phyloP scores from a whole-genome alignment of 306 rosid species.

The Benincasa hispida region DNA sequence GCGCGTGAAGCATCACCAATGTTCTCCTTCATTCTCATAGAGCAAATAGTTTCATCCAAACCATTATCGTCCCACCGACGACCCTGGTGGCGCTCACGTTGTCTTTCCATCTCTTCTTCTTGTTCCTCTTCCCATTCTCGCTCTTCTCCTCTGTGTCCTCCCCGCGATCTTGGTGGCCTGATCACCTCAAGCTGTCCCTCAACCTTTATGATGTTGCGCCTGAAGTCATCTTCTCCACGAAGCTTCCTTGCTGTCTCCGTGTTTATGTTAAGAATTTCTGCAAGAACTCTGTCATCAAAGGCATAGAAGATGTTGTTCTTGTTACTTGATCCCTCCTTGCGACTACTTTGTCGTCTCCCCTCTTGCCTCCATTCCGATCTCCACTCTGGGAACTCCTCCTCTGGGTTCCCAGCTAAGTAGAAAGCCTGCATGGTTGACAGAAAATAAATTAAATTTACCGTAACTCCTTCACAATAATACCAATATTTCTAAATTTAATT shows the following conservation, averaged over 20 bases:
- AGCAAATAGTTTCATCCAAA: conserved; percentile 26
- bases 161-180: conserved; percentile 19
- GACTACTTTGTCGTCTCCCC: neutral
- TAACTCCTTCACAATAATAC: no score
- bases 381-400: conserved; percentile 19
- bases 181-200: conserved; percentile 16
- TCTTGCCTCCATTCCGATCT: neutral
- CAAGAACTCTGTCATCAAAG: conserved; percentile 14
- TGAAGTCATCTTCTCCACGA: conserved; percentile 15
- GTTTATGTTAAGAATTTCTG: conserved; percentile 23
- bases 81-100: neutral
- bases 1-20: conserved; percentile 22
- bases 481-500: no score
- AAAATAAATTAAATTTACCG: neutral
- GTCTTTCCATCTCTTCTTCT: neutral
- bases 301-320: conserved; percentile 38
- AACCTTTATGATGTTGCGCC: conserved; percentile 32
- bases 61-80: conserved; percentile 5
- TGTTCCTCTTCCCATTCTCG: conserved; percentile 4
- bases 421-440: conserved; percentile 21
- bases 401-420: conserved; percentile 51
- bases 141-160: neutral
- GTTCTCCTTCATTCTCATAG: conserved; percentile 15
- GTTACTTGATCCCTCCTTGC: conserved; percentile 18
- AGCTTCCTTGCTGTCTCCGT: conserved; percentile 18